phyloP scores from a whole-genome alignment of 306 rosid species.

The Prunus salicina region DNA sequence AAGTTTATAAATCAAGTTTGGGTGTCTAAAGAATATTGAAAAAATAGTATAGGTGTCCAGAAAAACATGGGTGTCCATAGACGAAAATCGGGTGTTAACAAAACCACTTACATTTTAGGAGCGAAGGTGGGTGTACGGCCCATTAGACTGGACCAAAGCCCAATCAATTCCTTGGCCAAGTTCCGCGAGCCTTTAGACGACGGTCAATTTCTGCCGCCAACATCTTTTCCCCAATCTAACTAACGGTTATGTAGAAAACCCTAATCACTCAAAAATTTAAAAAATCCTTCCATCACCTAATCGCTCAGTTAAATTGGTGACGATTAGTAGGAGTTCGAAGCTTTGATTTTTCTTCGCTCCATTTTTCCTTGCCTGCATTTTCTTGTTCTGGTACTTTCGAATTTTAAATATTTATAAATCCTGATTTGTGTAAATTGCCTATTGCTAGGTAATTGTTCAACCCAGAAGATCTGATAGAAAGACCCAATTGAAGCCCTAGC shows the following conservation, averaged over 20 bases:
- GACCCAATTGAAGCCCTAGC: background rate
- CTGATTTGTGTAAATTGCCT: background rate
- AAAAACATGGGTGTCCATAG: no score
- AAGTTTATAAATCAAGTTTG: no score
- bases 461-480: background rate
- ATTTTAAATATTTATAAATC: background rate
- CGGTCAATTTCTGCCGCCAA: background rate
- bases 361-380: background rate
- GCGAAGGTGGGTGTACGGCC: no score
- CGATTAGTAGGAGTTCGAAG: background rate
- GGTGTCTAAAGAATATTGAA: no score
- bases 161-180: background rate
- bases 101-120: no score
- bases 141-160: background rate
- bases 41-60: no score
- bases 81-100: no score
- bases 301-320: background rate
- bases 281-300: background rate
- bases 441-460: background rate
- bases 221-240: background rate
- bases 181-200: background rate
- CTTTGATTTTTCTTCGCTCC: background rate
- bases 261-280: background rate
- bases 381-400: background rate
- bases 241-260: background rate